A percentile compares a stretch with the other conserved stretches of the same genome.
phyloP scores from a whole-genome alignment of 805 yeast genomes.

The Nakazawaea wickerhamii region DNA sequence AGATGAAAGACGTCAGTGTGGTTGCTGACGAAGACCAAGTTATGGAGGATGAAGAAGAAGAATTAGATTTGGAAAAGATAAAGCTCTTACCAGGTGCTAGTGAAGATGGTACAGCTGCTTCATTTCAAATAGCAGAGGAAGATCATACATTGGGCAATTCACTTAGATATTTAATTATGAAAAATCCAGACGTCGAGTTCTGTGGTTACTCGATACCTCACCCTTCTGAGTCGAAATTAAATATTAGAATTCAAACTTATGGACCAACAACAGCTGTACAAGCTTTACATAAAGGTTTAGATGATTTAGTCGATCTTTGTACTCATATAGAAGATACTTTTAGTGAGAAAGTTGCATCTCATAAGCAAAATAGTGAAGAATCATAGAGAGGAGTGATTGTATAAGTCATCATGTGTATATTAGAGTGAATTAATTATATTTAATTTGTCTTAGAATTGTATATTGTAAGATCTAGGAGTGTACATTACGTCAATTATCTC shows the following conservation, averaged over 20 bases:
- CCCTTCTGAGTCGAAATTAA: conserved; percentile 87
- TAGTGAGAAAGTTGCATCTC: conserved; percentile 58
- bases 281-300: conserved; percentile 87
- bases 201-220: conserved; percentile 99
- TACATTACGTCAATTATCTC: too few species aligned
- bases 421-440: not conserved
- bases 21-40: conserved; percentile 13
- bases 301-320: conserved; percentile 79
- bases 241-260: conserved; percentile 91
- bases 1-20: conserved; percentile 8
- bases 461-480: not conserved
- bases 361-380: conserved; percentile 44
- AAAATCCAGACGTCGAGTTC: conserved; percentile 96
- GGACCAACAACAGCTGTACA: conserved; percentile 82
- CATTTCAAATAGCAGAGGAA: conserved; percentile 88
- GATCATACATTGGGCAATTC: conserved; percentile 97
- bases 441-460: not conserved
- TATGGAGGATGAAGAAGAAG: conserved; percentile 35
- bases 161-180: conserved; percentile 89
- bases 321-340: conserved; percentile 76
- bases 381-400: too few species aligned
- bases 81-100: conserved; percentile 78
- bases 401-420: not conserved
- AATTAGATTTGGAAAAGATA: conserved; percentile 51
- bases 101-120: conserved; percentile 91